A percentile compares a stretch with the other conserved stretches of the same genome.
Evolutionary conservation across 257 asterid genomes (phyloP).

Genomic region (Asclepias syriaca): DNA sequence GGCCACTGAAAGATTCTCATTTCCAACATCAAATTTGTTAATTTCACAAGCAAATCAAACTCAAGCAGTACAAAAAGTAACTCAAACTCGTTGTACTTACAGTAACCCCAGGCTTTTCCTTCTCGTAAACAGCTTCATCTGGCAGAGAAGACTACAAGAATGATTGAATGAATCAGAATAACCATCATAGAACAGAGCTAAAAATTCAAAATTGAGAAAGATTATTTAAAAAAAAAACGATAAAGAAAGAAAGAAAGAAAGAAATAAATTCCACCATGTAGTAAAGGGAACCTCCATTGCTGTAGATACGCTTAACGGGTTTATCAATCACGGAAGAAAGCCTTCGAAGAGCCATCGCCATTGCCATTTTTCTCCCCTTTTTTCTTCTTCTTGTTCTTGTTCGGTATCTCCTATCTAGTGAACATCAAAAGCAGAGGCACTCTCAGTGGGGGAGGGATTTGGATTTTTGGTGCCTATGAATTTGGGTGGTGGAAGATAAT

Average conservation of each 20-base stretch:
- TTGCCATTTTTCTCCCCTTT: slow-evolving; percentile 23
- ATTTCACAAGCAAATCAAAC: not conserved
- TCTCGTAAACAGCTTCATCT: slow-evolving; percentile 69
- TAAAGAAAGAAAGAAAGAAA: not conserved
- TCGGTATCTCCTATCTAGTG: slow-evolving; percentile 1
- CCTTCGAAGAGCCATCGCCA: slow-evolving; percentile 81
- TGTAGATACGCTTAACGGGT: slow-evolving; percentile 54
- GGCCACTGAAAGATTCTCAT: slow-evolving; percentile 55
- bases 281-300: slow-evolving; percentile 53
- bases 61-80: not conserved
- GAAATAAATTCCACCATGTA: slow-evolving; percentile 44
- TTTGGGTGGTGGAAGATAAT: slow-evolving; percentile 65
- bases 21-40: not conserved
- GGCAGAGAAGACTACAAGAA: slow-evolving; percentile 66
- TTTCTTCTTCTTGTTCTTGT: slow-evolving; percentile 4
- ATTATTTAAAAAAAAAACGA: no score
- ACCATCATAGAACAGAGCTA: not conserved
- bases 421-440: not conserved
- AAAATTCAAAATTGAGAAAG: not conserved
- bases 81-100: slow-evolving; percentile 36
- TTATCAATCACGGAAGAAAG: slow-evolving; percentile 62
- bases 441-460: not conserved
- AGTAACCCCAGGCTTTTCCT: slow-evolving; percentile 60
- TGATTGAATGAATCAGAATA: not conserved
- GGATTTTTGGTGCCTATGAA: slow-evolving; percentile 12